These are phyloP conservation scores for Volutella citrinella DNA, from an alignment of 2,329 filamentous ascomycete genomes.

Conservation along the genomic window DNA sequence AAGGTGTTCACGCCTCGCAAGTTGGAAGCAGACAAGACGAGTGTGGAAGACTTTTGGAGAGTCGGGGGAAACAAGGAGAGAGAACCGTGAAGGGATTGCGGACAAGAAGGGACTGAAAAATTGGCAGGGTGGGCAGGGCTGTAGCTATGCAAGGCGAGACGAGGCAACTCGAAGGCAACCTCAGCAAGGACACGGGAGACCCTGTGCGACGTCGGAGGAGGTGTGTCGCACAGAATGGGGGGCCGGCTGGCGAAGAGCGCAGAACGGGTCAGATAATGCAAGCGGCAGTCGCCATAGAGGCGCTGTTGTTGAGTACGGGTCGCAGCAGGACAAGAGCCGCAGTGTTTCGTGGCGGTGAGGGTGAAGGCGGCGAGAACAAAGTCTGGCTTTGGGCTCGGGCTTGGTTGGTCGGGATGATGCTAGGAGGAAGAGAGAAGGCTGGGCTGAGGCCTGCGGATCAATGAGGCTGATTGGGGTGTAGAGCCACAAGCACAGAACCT, in stretches of 20 bases:
- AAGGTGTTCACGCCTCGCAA: too few relatives aligned
- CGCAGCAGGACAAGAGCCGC: too few relatives aligned
- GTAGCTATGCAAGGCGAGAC: constrained; percentile 10
- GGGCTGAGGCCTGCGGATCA: constrained; percentile 15
- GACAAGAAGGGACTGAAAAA: constrained; percentile 12
- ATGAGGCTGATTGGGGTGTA: constrained; percentile 28
- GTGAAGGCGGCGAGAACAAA: too few relatives aligned
- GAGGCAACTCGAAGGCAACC: constrained; percentile 1
- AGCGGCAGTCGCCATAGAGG: constrained; percentile 5
- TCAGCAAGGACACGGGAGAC: constrained; percentile 2
- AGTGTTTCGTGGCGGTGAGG: too few relatives aligned
- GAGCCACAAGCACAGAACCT: constrained; percentile 17
- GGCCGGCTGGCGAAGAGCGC: constrained; percentile 17
- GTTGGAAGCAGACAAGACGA: too few relatives aligned
- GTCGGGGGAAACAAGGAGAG: too few relatives aligned
- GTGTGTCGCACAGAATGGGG: constrained; percentile 17
- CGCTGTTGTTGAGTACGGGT: constrained; percentile 4
- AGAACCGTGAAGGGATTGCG: constrained; percentile 11
- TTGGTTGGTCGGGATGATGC: constrained; percentile 10
- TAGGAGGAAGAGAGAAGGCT: constrained; percentile 20
- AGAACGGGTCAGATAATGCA: constrained; percentile 15
- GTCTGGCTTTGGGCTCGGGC: constrained; percentile 4
- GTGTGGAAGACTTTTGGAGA: too few relatives aligned
- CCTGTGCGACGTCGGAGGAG: constrained; percentile 25
- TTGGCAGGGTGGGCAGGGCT: constrained; percentile 8